phyloP scores from a whole-genome alignment of 148 eudicot species.

The Fagopyrum tataricum region DNA sequence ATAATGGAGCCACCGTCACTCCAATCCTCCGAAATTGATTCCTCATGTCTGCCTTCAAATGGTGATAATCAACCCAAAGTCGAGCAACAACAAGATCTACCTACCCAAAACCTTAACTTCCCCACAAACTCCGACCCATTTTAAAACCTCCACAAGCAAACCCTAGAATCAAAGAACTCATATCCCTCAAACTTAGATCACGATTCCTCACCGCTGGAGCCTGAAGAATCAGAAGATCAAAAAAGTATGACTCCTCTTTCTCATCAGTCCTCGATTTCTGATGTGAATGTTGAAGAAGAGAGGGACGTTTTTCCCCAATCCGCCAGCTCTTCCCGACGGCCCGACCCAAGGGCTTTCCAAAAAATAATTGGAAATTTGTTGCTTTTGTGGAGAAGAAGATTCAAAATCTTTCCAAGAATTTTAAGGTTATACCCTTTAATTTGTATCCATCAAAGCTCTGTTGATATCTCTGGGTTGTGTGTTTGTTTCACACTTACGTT shows the following conservation, averaged over 20 bases:
- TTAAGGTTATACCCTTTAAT: conserved; percentile 66
- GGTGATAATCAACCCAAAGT: neutral
- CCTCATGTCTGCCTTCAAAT: neutral
- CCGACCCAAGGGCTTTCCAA: conserved; percentile 19
- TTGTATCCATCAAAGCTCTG: conserved; percentile 35
- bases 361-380: conserved; percentile 17
- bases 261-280: no score
- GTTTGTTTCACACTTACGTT: no score
- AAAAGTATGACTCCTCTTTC: neutral
- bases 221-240: neutral
- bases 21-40: neutral
- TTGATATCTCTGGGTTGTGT: no score
- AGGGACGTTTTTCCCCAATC: neutral
- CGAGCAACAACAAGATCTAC: neutral
- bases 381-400: conserved; percentile 39
- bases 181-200: neutral
- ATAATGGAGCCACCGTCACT: neutral
- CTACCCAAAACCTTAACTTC: neutral
- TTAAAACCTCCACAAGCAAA: neutral
- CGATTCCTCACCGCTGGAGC: neutral
- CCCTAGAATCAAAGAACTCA: neutral
- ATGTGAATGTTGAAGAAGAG: neutral
- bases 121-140: neutral
- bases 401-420: conserved; percentile 22
- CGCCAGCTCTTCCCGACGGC: conserved; percentile 18